Conservation (phyloP, 345 rosid species). For the Angophora floribunda region DNA sequence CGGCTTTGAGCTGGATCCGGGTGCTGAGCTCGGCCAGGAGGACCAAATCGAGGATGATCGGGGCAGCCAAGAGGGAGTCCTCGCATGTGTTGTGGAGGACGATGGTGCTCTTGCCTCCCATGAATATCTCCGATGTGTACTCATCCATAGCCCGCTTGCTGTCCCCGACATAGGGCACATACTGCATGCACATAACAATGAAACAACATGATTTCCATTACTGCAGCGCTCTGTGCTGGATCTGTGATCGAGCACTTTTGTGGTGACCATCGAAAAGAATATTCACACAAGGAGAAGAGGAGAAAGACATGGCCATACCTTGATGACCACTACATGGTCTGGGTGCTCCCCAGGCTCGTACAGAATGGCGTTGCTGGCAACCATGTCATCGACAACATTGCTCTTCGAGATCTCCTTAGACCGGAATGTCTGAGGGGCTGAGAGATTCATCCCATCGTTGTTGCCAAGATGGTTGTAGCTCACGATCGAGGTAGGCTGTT, state of each 20-base stretch:
- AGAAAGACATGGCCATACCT: slow-evolving; percentile 27
- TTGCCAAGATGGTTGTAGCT: slow-evolving; percentile 96
- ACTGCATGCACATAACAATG: slow-evolving; percentile 21
- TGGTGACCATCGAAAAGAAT: not conserved
- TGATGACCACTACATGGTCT: slow-evolving; percentile 97
- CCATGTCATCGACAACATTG: slow-evolving; percentile 98
- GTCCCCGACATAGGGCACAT: slow-evolving; percentile 94
- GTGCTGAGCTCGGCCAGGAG: slow-evolving; percentile 94
- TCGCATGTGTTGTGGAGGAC: slow-evolving; percentile 94
- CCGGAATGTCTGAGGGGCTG: slow-evolving; percentile 94
- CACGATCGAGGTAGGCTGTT: slow-evolving; percentile 92
- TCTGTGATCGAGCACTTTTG: not conserved
- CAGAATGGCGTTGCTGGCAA: slow-evolving; percentile 83
- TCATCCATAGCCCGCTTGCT: slow-evolving; percentile 99
- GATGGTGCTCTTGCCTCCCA: slow-evolving; percentile 94
- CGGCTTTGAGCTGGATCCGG: slow-evolving; percentile 77
- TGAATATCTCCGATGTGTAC: slow-evolving; percentile 95
- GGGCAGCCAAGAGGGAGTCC: slow-evolving; percentile 97
- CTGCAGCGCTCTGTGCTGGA: not conserved
- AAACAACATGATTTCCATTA: not conserved
- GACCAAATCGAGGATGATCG: slow-evolving; percentile 88
- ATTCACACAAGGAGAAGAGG: too few relatives aligned
- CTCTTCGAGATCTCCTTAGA: slow-evolving; percentile 98
- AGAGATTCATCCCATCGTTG: slow-evolving; percentile 97
- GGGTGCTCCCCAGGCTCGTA: slow-evolving; percentile 96